phyloP scores from a whole-genome alignment of 345 rosid genomes.

The Gossypium rotundifolium region DNA sequence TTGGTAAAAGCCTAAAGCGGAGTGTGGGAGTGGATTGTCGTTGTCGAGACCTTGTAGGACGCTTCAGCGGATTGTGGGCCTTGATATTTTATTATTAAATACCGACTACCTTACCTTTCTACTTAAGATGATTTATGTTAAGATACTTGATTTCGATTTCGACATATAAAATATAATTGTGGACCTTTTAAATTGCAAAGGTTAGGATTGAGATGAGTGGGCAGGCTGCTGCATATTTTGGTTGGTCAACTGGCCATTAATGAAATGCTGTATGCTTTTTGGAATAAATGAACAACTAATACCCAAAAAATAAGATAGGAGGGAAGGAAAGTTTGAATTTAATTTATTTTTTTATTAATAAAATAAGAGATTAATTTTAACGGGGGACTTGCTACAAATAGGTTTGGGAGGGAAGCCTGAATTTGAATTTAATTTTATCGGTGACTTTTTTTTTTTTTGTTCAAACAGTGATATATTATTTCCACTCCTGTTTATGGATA shows the following conservation, averaged over 20 bases:
- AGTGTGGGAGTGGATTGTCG: not conserved
- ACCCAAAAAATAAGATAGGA: not conserved
- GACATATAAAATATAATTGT: not conserved
- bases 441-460: not conserved
- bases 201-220: not conserved
- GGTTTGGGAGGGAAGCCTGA: not conserved
- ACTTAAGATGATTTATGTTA: not conserved
- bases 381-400: not conserved
- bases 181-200: not conserved
- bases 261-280: not conserved
- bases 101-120: not conserved
- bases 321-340: not conserved
- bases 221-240: not conserved
- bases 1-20: not conserved
- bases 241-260: not conserved
- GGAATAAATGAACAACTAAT: not conserved
- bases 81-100: too few species aligned
- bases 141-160: not conserved
- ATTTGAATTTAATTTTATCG: slow-evolving; percentile 2
- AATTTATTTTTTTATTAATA: not conserved
- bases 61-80: not conserved
- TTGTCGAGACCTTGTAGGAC: not conserved
- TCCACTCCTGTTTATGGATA: not conserved
- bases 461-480: not conserved
- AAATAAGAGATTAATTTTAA: not conserved